phyloP scores from a whole-genome alignment of 179 eudicot species.

The Dionaea muscipula region DNA sequence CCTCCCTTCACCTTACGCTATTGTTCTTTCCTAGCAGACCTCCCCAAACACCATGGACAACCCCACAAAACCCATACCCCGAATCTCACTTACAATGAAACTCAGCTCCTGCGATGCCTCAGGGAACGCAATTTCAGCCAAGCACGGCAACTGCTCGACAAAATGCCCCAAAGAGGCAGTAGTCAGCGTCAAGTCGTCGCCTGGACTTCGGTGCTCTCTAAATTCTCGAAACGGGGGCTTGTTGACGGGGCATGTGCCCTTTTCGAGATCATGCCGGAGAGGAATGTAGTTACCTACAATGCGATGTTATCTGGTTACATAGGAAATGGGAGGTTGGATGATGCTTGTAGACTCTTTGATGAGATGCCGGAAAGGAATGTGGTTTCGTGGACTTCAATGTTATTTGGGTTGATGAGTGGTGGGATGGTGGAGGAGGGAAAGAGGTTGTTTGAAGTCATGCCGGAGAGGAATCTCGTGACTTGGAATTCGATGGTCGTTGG shows the following conservation, averaged over 20 bases:
- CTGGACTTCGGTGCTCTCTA: slow-evolving; percentile 17
- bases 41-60: too few relatives aligned
- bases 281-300: slow-evolving; percentile 34
- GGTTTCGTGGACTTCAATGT: slow-evolving; percentile 28
- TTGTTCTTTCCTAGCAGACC: too few relatives aligned
- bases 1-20: too few relatives aligned
- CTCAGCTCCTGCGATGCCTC: neutral
- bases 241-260: slow-evolving; percentile 10
- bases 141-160: slow-evolving; percentile 25
- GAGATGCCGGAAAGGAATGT: slow-evolving; percentile 31
- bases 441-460: slow-evolving; percentile 24
- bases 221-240: slow-evolving; percentile 2
- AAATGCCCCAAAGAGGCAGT: slow-evolving; percentile 22
- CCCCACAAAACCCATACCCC: too few relatives aligned
- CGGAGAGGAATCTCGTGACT: slow-evolving; percentile 26
- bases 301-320: slow-evolving; percentile 28
- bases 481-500: slow-evolving; percentile 38
- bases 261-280: slow-evolving; percentile 20
- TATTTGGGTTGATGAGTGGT: slow-evolving; percentile 20
- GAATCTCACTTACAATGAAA: too few relatives aligned
- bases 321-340: slow-evolving; percentile 10
- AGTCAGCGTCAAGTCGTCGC: slow-evolving; percentile 11
- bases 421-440: slow-evolving; percentile 22
- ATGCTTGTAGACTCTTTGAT: slow-evolving; percentile 30
- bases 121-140: slow-evolving; percentile 18